Conservation (phyloP, 2,329 filamentous ascomycete genomes). For the Cladosporium oxysporum region DNA sequence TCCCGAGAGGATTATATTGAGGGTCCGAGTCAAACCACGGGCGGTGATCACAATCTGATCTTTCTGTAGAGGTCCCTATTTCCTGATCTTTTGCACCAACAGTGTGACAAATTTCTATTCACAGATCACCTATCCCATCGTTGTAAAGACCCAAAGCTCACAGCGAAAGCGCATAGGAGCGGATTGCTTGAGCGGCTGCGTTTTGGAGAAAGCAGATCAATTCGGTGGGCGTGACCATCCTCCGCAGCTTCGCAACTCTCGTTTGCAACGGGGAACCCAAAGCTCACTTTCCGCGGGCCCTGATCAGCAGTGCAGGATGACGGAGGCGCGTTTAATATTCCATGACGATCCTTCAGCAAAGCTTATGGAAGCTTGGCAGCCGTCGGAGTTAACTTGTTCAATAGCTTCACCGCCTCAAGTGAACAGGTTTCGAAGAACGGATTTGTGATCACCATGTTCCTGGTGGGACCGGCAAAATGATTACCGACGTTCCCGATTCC, state of each 20-base stretch:
- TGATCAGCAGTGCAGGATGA: not conserved
- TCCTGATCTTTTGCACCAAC: not conserved
- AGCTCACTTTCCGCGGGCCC: not conserved
- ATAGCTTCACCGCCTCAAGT: not conserved
- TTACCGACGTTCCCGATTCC: not conserved
- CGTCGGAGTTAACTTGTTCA: not conserved
- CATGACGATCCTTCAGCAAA: not conserved
- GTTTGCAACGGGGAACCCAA: not conserved
- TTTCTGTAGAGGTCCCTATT: not conserved
- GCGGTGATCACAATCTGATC: not conserved
- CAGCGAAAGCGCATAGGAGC: not conserved
- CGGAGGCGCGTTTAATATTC: too few relatives aligned
- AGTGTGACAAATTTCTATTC: not conserved
- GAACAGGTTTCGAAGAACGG: not conserved
- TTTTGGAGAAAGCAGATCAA: not conserved
- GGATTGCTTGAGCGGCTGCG: not conserved
- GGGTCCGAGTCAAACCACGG: not conserved
- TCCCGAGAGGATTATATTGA: not conserved
- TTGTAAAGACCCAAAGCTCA: not conserved
- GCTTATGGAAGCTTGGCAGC: not conserved
- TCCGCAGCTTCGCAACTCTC: not conserved
- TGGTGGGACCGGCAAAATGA: not conserved
- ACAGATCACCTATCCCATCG: too few relatives aligned
- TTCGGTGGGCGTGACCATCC: not conserved
- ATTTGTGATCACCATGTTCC: not conserved